Percentiles rank a stretch among this genome's conserved stretches.
Evolutionary conservation across 2,329 filamentous ascomycete genomes (phyloP).

Genomic region (Pseudonectria buxi): DNA sequence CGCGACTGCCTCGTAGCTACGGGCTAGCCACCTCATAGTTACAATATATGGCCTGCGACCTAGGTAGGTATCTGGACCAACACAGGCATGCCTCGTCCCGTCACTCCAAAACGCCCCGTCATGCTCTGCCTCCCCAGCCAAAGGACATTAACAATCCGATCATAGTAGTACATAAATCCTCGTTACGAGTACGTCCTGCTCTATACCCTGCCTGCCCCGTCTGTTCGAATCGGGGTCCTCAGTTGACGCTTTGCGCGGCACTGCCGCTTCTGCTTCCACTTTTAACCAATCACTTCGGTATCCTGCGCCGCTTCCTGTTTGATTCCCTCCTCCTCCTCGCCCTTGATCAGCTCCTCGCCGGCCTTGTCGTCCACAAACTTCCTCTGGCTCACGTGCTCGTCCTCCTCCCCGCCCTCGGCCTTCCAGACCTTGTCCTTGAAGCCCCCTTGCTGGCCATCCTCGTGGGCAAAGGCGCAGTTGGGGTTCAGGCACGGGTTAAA

Average conservation of each 20-base stretch:
- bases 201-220: slow-evolving; percentile 7
- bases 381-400: slow-evolving; percentile 80
- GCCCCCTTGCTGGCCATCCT: slow-evolving; percentile 77
- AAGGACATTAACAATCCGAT: slow-evolving; percentile 20
- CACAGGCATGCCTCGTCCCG: slow-evolving; percentile 2
- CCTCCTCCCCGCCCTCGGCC: slow-evolving; percentile 43
- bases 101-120: slow-evolving; percentile 22
- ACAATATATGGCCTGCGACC: no score
- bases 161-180: slow-evolving; percentile 24
- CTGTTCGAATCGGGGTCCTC: no score
- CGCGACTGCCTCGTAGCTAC: no score
- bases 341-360: slow-evolving; percentile 66
- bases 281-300: slow-evolving; percentile 31
- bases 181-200: slow-evolving; percentile 8
- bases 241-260: no score
- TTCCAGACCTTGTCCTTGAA: slow-evolving; percentile 92
- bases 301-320: slow-evolving; percentile 33
- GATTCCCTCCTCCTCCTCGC: slow-evolving; percentile 37
- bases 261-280: not conserved
- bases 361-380: slow-evolving; percentile 72
- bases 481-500: slow-evolving; percentile 88
- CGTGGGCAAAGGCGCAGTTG: slow-evolving; percentile 83
- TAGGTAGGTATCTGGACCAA: no score
- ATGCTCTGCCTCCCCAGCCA: slow-evolving; percentile 21
- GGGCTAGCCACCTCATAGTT: no score